These are phyloP conservation scores for Yamadazyma trypodendri DNA, from an alignment of 1,139 yeast genomes.

Conservation along the genomic window DNA sequence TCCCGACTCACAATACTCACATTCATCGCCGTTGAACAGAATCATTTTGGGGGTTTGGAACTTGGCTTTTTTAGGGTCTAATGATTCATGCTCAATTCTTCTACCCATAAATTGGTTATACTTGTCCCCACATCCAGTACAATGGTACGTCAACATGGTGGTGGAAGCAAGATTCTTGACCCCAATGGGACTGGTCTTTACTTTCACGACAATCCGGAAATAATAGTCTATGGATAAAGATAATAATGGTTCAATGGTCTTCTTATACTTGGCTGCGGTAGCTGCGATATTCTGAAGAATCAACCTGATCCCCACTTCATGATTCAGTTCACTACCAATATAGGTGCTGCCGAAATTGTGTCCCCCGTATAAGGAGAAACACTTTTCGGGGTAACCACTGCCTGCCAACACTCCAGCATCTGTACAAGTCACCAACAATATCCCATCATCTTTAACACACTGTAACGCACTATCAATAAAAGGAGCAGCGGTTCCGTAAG, in stretches of 20 bases:
- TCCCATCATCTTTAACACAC: conserved; percentile 75
- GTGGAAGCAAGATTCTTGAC: conserved; percentile 75
- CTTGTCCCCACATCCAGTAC: conserved; percentile 83
- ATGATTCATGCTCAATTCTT: conserved; percentile 27
- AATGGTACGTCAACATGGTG: conserved; percentile 77
- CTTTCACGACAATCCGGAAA: conserved; percentile 79
- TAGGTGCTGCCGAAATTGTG: conserved; percentile 68
- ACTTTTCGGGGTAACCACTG: conserved; percentile 92
- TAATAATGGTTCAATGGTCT: conserved; percentile 81
- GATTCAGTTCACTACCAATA: conserved; percentile 78
- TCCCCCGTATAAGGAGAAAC: conserved; percentile 89
- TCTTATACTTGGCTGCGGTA: conserved; percentile 88
- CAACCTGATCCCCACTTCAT: conserved; percentile 87
- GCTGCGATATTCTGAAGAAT: conserved; percentile 73
- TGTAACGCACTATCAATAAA: conserved; percentile 90
- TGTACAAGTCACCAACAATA: conserved; percentile 88
- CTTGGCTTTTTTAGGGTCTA: conserved; percentile 22
- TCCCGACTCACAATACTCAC: conserved; percentile 67
- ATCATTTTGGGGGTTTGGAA: conserved; percentile 37
- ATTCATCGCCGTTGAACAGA: conserved; percentile 45
- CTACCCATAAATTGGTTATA: conserved; percentile 75
- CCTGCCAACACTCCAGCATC: conserved; percentile 96
- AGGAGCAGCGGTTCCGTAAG: conserved; percentile 96
- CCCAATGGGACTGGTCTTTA: conserved; percentile 70
- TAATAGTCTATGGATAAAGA: conserved; percentile 89